Evolutionary conservation across 2,329 filamentous ascomycete genomes (phyloP).

Genomic region (Nemania sp.): DNA sequence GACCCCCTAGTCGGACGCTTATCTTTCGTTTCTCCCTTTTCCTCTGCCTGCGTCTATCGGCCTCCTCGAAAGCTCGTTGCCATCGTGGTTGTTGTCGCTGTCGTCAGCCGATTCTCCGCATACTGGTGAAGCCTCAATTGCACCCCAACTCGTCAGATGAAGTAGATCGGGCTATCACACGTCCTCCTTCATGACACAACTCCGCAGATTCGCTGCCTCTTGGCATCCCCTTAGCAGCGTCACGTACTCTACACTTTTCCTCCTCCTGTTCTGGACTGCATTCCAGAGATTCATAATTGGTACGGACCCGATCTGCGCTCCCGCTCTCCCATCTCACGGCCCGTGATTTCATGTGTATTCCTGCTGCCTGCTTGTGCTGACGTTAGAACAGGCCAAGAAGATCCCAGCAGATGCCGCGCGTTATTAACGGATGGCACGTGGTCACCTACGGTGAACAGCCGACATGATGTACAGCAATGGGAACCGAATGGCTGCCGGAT

Average conservation of each 20-base stretch:
- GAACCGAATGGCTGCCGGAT: slow-evolving; percentile 63
- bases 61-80: slow-evolving; percentile 3
- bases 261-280: slow-evolving; percentile 25
- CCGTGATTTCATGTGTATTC: background rate
- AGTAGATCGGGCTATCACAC: slow-evolving; percentile 17
- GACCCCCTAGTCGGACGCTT: slow-evolving; percentile 24
- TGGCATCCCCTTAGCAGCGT: slow-evolving; percentile 31
- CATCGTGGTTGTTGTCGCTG: slow-evolving; percentile 7
- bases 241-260: slow-evolving; percentile 27
- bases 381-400: slow-evolving; percentile 25
- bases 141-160: slow-evolving; percentile 22
- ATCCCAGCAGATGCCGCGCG: slow-evolving; percentile 34
- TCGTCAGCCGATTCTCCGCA: slow-evolving; percentile 17
- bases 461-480: slow-evolving; percentile 48
- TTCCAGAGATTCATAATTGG: slow-evolving; percentile 27
- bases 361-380: slow-evolving; percentile 22
- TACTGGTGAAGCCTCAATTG: slow-evolving; percentile 20
- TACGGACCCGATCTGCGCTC: slow-evolving; percentile 3
- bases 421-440: slow-evolving; percentile 36
- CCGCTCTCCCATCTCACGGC: background rate
- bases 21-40: slow-evolving; percentile 25
- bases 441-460: slow-evolving; percentile 23
- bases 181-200: slow-evolving; percentile 29
- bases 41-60: slow-evolving; percentile 18
- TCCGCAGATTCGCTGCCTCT: slow-evolving; percentile 30